These are phyloP conservation scores for Auricularia auricula-judae DNA, from an alignment of 768 basidiomycete species.

Conservation along the genomic window DNA sequence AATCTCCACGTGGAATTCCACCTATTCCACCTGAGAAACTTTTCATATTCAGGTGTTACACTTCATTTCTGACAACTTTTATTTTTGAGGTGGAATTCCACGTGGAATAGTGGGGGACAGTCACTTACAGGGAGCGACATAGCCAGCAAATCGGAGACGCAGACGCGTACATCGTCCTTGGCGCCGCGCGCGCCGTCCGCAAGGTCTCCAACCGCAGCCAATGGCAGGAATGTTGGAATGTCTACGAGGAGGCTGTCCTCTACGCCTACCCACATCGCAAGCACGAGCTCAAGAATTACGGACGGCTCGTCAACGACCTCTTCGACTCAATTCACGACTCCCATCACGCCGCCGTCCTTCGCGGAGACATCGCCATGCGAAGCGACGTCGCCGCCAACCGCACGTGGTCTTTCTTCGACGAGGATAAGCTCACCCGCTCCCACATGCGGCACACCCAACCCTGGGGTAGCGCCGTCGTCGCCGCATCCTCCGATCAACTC, in stretches of 20 bases:
- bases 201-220: neutral
- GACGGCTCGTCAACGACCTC: neutral
- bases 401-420: neutral
- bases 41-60: too few relatives aligned
- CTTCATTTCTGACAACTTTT: too few relatives aligned
- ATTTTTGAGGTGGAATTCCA: too few relatives aligned
- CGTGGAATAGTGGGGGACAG: too few relatives aligned
- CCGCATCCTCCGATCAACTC: neutral
- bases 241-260: neutral
- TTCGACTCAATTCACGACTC: neutral
- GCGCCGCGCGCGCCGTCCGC: neutral
- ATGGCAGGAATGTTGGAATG: neutral
- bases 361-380: neutral
- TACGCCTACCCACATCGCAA: neutral
- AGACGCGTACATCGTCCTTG: neutral
- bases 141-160: neutral
- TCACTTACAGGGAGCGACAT: neutral
- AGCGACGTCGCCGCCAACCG: neutral
- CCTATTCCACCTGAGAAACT: too few relatives aligned
- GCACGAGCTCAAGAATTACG: neutral
- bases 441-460: neutral
- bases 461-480: neutral
- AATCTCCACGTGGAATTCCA: too few relatives aligned
- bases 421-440: neutral
- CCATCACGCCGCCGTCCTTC: neutral